phyloP scores from a whole-genome alignment of 257 asterid genomes.

The Plectranthus barbatus region DNA sequence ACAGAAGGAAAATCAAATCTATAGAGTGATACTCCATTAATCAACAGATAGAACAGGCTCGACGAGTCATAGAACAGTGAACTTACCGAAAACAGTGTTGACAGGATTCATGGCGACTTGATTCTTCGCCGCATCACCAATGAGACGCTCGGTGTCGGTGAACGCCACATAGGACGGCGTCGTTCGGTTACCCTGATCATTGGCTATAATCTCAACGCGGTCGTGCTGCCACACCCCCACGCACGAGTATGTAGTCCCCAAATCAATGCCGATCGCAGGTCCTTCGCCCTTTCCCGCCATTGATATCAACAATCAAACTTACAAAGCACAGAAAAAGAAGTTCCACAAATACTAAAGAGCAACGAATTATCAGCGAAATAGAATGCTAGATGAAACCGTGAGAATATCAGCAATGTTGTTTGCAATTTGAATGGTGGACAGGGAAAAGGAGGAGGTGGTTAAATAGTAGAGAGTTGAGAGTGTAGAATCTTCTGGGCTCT shows the following conservation, averaged over 20 bases:
- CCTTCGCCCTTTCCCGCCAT: constrained; percentile 24
- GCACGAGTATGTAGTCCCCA: too few species aligned
- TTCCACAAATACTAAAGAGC: not conserved
- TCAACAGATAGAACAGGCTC: not conserved
- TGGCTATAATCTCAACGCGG: too few species aligned
- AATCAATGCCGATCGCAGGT: too few species aligned
- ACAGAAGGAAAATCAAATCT: not conserved
- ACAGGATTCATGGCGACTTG: constrained; percentile 17
- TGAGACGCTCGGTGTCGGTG: too few species aligned
- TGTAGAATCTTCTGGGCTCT: not conserved
- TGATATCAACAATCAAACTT: not conserved
- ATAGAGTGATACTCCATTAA: not conserved
- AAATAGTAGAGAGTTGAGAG: not conserved
- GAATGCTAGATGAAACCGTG: not conserved
- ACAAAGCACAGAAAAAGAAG: too few species aligned
- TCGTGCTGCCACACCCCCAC: too few species aligned
- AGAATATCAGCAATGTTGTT: not conserved
- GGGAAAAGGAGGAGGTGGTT: not conserved
- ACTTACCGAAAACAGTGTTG: constrained; percentile 25
- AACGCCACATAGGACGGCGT: constrained; percentile 22
- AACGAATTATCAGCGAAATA: not conserved
- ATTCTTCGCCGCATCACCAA: too few species aligned
- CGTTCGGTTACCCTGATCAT: constrained; percentile 19
- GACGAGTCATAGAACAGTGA: not conserved
- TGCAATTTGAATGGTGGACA: not conserved